Percentiles rank a stretch among this genome's conserved stretches.
Conservation (phyloP, 129 eudicot species). For the Cynara cardunculus region DNA sequence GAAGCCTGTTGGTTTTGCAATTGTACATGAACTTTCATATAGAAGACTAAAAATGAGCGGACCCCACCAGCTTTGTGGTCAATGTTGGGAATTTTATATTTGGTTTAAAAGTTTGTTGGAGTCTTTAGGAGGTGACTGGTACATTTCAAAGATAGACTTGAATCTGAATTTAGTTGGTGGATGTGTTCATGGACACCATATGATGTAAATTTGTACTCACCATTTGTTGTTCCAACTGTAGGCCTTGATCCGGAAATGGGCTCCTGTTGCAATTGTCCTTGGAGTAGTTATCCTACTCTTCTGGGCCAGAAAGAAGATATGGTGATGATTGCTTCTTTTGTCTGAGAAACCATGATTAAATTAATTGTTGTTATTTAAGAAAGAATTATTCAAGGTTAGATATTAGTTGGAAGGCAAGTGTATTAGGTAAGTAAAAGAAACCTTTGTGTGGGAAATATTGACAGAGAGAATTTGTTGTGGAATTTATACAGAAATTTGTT, state of each 20-base stretch:
- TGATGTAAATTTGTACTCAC: constrained; percentile 1
- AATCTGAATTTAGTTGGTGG: not conserved
- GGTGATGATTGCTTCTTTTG: constrained; percentile 45
- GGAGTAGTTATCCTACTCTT: constrained; percentile 80
- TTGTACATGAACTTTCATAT: too few species aligned
- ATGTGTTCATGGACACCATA: not conserved
- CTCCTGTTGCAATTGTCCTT: constrained; percentile 89
- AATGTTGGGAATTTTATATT: not conserved
- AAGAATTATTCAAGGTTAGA: not conserved
- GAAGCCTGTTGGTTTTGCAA: too few species aligned
- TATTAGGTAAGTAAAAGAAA: not conserved
- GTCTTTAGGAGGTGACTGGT: not conserved
- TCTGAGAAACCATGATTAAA: constrained; percentile 4
- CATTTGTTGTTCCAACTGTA: constrained; percentile 12
- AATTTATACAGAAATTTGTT: not conserved
- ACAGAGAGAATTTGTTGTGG: constrained; percentile 1
- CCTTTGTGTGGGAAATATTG: not conserved
- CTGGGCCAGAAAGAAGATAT: constrained; percentile 72
- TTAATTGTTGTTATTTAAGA: not conserved
- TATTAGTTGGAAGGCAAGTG: not conserved
- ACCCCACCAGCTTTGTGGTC: too few species aligned
- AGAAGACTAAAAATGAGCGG: too few species aligned
- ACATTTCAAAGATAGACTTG: not conserved
- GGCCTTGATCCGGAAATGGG: constrained; percentile 94
- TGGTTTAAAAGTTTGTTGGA: not conserved